Conservation (phyloP, 257 asterid genomes). For the Striga asiatica region DNA sequence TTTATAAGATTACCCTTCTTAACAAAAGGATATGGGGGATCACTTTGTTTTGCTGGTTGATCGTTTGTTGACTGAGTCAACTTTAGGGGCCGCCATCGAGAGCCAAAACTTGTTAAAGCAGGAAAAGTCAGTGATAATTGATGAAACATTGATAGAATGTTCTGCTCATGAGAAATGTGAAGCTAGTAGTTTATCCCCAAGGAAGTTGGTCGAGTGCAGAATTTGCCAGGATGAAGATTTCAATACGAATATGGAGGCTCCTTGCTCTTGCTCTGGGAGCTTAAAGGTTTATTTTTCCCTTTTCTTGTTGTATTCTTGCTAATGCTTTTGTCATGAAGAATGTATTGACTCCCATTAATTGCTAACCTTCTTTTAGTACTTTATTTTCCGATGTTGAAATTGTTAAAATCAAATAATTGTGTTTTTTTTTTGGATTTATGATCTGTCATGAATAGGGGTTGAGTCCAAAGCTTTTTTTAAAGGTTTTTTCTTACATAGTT, state of each 20-base stretch:
- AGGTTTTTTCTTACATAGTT: neutral
- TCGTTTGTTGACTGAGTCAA: slow-evolving; percentile 88
- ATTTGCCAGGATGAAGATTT: slow-evolving; percentile 93
- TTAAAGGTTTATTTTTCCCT: slow-evolving; percentile 47
- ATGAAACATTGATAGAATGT: slow-evolving; percentile 26
- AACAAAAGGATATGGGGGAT: slow-evolving; percentile 62
- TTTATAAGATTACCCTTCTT: neutral
- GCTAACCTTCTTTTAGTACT: too few relatives aligned
- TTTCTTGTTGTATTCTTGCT: neutral
- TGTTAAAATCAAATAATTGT: too few relatives aligned
- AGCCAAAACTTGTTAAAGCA: slow-evolving; percentile 40
- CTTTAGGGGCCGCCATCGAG: slow-evolving; percentile 84
- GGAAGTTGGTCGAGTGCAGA: slow-evolving; percentile 81
- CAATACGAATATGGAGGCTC: slow-evolving; percentile 78
- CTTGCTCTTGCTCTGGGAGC: slow-evolving; percentile 97
- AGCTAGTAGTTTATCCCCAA: slow-evolving; percentile 31
- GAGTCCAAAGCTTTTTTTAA: neutral
- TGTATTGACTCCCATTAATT: neutral
- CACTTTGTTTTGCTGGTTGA: slow-evolving; percentile 92
- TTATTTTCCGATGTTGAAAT: too few relatives aligned
- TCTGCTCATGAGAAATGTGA: slow-evolving; percentile 25
- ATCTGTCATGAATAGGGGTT: neutral
- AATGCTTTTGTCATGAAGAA: too few relatives aligned
- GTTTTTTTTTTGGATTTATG: neutral
- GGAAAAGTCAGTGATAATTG: slow-evolving; percentile 14